phyloP scores from a whole-genome alignment of 2,329 filamentous ascomycete genomes.

The Sordariomycetes sp. region DNA sequence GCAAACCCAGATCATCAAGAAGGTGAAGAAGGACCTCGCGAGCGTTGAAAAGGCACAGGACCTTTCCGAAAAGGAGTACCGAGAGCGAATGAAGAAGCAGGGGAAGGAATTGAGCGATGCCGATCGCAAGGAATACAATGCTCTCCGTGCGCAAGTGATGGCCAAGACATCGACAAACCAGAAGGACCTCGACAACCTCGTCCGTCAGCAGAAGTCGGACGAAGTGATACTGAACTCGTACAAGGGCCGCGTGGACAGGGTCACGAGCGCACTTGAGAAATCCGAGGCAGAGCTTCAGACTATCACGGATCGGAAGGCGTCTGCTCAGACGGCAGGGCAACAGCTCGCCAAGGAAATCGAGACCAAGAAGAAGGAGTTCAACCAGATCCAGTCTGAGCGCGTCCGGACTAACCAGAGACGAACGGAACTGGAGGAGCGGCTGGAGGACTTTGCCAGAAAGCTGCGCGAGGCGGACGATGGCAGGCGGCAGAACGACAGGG shows the following conservation, averaged over 20 bases:
- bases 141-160: constrained; percentile 73
- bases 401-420: constrained; percentile 70
- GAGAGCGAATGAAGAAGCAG: constrained; percentile 73
- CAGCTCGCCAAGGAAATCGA: constrained; percentile 70
- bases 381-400: constrained; percentile 73
- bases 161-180: constrained; percentile 73
- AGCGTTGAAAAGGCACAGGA: constrained; percentile 83
- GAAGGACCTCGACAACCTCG: constrained; percentile 73
- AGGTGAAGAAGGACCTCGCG: constrained; percentile 69
- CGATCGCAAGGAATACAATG: constrained; percentile 84
- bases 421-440: constrained; percentile 85
- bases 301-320: constrained; percentile 57
- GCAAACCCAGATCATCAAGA: constrained; percentile 57
- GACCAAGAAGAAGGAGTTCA: constrained; percentile 81
- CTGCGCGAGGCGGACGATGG: constrained; percentile 80
- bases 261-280: constrained; percentile 62
- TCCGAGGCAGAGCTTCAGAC: constrained; percentile 60
- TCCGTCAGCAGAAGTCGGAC: constrained; percentile 81
- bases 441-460: constrained; percentile 69
- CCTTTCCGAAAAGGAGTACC: constrained; percentile 81
- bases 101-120: constrained; percentile 76
- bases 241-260: constrained; percentile 75
- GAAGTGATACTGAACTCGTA: constrained; percentile 83
- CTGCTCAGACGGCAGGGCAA: constrained; percentile 52
- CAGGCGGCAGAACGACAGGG: constrained; percentile 74